Evolutionary conservation across 148 eudicot genomes (phyloP).

Genomic region (Beta vulgaris): DNA sequence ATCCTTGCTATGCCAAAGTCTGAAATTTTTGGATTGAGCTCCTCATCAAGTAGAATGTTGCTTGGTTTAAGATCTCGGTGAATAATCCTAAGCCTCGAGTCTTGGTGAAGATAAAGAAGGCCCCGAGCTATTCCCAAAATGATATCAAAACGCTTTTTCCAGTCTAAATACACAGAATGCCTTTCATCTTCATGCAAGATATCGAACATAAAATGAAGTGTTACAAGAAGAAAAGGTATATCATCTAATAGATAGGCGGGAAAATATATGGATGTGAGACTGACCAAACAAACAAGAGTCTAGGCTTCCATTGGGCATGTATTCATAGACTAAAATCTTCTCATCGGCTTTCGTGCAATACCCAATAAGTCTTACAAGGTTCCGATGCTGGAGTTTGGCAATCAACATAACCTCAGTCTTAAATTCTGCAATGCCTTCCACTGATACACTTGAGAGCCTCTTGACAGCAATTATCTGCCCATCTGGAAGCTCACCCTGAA

Average conservation of each 20-base stretch:
- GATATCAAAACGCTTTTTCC: conserved; percentile 40
- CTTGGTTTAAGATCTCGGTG: conserved; percentile 35
- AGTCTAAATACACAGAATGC: conserved; percentile 20
- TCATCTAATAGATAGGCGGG: neutral
- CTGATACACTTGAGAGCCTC: conserved; percentile 29
- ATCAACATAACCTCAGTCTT: conserved; percentile 29
- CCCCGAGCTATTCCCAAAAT: conserved; percentile 35
- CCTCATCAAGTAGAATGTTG: conserved; percentile 30
- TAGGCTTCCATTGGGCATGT: conserved; percentile 33
- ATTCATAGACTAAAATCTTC: conserved; percentile 31
- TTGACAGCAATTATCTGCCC: conserved; percentile 27
- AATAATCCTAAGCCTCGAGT: conserved; percentile 30
- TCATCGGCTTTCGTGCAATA: conserved; percentile 28
- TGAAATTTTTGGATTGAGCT: conserved; percentile 32
- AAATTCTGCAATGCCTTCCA: conserved; percentile 29
- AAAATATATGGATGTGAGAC: neutral
- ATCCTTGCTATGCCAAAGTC: conserved; percentile 36
- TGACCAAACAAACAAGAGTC: conserved; percentile 31
- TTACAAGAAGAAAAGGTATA: neutral
- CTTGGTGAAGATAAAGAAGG: conserved; percentile 32
- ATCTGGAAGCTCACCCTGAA: conserved; percentile 27
- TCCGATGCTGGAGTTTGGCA: conserved; percentile 33
- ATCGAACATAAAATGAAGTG: too few species aligned
- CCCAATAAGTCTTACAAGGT: conserved; percentile 31
- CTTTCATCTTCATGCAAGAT: conserved; percentile 22